phyloP scores from a whole-genome alignment of 257 asterid species.

The Handroanthus guayacan region DNA sequence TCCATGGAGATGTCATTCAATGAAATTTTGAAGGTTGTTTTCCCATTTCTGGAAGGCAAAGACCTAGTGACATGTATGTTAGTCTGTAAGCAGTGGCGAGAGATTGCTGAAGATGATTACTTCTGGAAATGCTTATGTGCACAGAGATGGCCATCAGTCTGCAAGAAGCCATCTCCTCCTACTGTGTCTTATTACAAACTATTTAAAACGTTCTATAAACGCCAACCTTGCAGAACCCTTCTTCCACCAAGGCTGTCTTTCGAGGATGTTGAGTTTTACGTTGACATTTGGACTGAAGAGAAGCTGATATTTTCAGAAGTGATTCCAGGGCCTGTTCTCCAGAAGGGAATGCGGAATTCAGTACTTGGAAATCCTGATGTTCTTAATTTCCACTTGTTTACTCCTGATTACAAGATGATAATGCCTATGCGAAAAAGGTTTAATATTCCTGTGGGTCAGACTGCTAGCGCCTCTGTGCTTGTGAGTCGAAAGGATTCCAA shows the following conservation, averaged over 20 bases:
- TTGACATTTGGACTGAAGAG: conserved; percentile 89
- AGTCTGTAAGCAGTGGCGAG: conserved; percentile 86
- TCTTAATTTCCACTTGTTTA: conserved; percentile 74
- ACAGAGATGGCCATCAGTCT: conserved; percentile 91
- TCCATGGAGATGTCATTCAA: conserved; percentile 58
- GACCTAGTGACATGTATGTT: conserved; percentile 84
- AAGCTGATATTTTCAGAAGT: conserved; percentile 79
- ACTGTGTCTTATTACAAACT: conserved; percentile 66
- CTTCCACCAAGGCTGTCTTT: conserved; percentile 90
- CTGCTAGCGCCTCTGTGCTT: conserved; percentile 81
- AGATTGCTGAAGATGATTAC: conserved; percentile 79
- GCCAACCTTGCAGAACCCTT: conserved; percentile 52
- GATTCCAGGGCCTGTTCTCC: conserved; percentile 80
- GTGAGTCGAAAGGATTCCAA: conserved; percentile 76
- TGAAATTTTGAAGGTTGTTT: conserved; percentile 86
- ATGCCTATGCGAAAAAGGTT: conserved; percentile 82
- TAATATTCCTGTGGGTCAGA: conserved; percentile 74
- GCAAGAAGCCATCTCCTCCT: conserved; percentile 75
- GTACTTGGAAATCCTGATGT: conserved; percentile 81
- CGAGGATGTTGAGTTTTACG: conserved; percentile 84
- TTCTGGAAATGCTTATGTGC: conserved; percentile 93
- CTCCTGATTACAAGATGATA: conserved; percentile 90
- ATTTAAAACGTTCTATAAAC: conserved; percentile 66
- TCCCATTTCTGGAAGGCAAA: conserved; percentile 80
- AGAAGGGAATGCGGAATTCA: conserved; percentile 65